Evolutionary conservation across 495 filamentous ascomycete species (phyloP).

Genomic region (Cudoniella acicularis): DNA sequence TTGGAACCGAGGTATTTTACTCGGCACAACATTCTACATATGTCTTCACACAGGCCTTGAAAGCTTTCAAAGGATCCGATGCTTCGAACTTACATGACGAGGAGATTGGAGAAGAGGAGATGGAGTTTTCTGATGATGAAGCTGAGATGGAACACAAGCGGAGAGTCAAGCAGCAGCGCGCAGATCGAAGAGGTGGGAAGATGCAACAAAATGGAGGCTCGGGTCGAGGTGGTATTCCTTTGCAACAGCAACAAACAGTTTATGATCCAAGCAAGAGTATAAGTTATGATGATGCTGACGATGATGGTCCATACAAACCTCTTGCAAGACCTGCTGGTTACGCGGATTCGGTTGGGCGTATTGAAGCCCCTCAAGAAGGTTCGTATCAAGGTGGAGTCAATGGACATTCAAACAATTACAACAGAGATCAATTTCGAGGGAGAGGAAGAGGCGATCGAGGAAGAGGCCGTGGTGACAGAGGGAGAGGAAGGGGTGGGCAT

Average conservation of each 20-base stretch:
- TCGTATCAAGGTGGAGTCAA: constrained; percentile 36
- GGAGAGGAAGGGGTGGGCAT: constrained; percentile 41
- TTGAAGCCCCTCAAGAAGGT: constrained; percentile 33
- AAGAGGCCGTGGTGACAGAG: constrained; percentile 45
- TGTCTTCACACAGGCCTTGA: constrained; percentile 78
- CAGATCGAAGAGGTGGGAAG: constrained; percentile 44
- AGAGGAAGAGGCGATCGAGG: constrained; percentile 47
- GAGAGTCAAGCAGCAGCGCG: constrained; percentile 57
- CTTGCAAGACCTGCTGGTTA: constrained; percentile 59
- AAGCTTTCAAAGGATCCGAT: constrained; percentile 77
- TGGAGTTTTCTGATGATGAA: constrained; percentile 96
- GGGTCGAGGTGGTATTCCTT: constrained; percentile 27
- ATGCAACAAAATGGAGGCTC: constrained; percentile 25
- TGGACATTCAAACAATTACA: constrained; percentile 25
- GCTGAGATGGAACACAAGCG: constrained; percentile 79
- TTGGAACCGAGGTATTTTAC: constrained; percentile 72
- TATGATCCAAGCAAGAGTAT: constrained; percentile 29
- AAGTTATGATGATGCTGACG: constrained; percentile 46
- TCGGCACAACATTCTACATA: constrained; percentile 69
- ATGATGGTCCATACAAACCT: constrained; percentile 66
- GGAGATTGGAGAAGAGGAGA: constrained; percentile 77
- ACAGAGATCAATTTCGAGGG: constrained; percentile 31
- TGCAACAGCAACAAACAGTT: constrained; percentile 27
- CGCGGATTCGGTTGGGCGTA: constrained; percentile 31
- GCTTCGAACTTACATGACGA: constrained; percentile 94